Evolutionary conservation across 2,329 filamentous ascomycete species (phyloP), one percentile per base, ranked within the genome.

Genomic region (Fusarium piperis): DNA sequence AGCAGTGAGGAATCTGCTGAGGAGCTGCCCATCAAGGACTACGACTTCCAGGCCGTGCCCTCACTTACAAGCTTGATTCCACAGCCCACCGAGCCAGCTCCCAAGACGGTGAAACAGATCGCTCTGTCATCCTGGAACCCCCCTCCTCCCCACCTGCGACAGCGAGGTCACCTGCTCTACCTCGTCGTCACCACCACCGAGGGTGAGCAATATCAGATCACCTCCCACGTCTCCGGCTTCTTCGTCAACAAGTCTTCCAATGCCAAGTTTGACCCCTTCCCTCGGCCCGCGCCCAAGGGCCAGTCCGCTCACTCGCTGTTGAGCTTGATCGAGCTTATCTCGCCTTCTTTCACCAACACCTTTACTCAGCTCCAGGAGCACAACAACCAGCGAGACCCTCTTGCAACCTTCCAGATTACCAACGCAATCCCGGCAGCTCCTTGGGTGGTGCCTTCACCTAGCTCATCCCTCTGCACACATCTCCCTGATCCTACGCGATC

Each of bases 171-270:
- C 81, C 85, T 99, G 64, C 88, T 99, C 55, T 99, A 99, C 82
- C 87, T 99, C 20, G 88, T 94, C 70, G 87, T 96, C 46, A 95
- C 92, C 16, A 98, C 95, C 64, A 95, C 94, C 76, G 96, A 99
- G 83, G 95, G 95, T 70, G 96, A 99, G 83, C 94, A 97, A 81
- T 91, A 93, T 81, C 94, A 98, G 81, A 92, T 99, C 78, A 99
- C 97, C 11, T 90, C 94, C 15, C 94, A 98, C 77, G 93, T 97
- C 57, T 95, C 94, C 15, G 96, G 96, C 20, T 99, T 99, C 86
- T 99, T 92, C 81, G 93, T 98, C 78, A 99, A 97, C 88, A 97
- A 95, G 82, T 98, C 93, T 32, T 96, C 94, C 60, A 98, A 96
- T 83, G 90, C 89, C 83, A 98, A 96, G 83, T 99, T 99, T 77